Conservation (phyloP, 495 filamentous ascomycete genomes). For the Xylaria intraflava region DNA sequence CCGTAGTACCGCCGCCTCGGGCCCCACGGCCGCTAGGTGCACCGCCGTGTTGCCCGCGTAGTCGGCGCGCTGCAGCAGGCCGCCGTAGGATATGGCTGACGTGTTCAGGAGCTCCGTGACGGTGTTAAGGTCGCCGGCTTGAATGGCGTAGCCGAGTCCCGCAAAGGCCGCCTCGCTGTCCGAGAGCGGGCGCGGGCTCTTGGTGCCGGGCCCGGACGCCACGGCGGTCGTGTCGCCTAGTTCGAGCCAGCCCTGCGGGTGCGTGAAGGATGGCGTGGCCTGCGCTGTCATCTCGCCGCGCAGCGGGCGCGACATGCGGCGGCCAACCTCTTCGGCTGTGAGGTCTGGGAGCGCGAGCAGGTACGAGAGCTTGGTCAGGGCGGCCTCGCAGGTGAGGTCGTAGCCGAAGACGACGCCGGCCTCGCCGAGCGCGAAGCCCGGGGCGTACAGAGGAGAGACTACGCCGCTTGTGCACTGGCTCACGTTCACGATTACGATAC, state of each 20-base stretch:
- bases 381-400: slow-evolving; percentile 90
- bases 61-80: slow-evolving; percentile 67
- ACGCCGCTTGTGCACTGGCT: slow-evolving; percentile 87
- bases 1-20: slow-evolving; percentile 52
- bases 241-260: slow-evolving; percentile 52
- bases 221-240: background rate
- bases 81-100: slow-evolving; percentile 24
- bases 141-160: slow-evolving; percentile 74
- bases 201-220: slow-evolving; percentile 20
- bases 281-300: slow-evolving; percentile 83
- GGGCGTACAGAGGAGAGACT: slow-evolving; percentile 85
- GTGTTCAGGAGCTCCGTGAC: slow-evolving; percentile 60
- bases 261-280: slow-evolving; percentile 56
- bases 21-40: slow-evolving; percentile 51
- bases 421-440: slow-evolving; percentile 78
- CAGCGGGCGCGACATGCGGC: slow-evolving; percentile 66
- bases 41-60: slow-evolving; percentile 87
- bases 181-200: slow-evolving; percentile 33
- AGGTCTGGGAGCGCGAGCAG: slow-evolving; percentile 64
- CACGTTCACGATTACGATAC: slow-evolving; percentile 86
- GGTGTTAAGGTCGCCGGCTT: slow-evolving; percentile 58
- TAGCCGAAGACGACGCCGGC: slow-evolving; percentile 89
- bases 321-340: slow-evolving; percentile 54
- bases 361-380: slow-evolving; percentile 88
- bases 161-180: slow-evolving; percentile 55